Evolutionary conservation across 1,284 basidiomycete species (phyloP).

Genomic region (Dichomitus squalens): DNA sequence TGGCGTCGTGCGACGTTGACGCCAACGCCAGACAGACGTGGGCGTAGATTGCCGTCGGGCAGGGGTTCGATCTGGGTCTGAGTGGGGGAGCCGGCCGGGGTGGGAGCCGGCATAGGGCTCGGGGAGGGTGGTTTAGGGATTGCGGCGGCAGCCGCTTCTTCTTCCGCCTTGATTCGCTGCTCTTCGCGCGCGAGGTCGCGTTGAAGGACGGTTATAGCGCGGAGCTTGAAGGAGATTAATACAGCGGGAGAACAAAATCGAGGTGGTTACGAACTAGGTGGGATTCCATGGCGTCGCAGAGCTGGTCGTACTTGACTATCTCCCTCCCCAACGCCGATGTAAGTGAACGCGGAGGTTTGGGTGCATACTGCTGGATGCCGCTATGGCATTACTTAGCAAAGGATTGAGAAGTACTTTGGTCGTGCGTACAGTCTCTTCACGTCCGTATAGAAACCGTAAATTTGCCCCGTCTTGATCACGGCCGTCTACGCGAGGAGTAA

Average conservation of each 20-base stretch:
- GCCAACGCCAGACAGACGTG: slow-evolving; percentile 8
- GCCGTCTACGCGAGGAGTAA: slow-evolving; percentile 47
- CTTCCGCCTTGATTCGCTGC: slow-evolving; percentile 50
- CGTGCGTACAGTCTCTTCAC: slow-evolving; percentile 57
- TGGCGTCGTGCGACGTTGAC: slow-evolving; percentile 48
- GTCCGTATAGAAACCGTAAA: slow-evolving; percentile 69
- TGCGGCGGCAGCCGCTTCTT: slow-evolving; percentile 33
- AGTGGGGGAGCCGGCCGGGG: slow-evolving; percentile 22
- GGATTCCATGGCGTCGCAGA: slow-evolving; percentile 74
- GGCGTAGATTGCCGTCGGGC: slow-evolving; percentile 15
- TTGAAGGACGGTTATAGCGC: slow-evolving; percentile 69
- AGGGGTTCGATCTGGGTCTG: slow-evolving; percentile 21
- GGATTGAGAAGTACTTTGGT: neutral
- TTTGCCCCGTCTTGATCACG: slow-evolving; percentile 67
- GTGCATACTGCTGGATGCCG: slow-evolving; percentile 47
- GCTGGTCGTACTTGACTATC: slow-evolving; percentile 74
- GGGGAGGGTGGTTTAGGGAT: slow-evolving; percentile 27
- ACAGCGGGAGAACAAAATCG: neutral
- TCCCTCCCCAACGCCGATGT: slow-evolving; percentile 67
- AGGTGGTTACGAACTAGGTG: slow-evolving; percentile 52
- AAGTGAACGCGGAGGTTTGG: slow-evolving; percentile 64
- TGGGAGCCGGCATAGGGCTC: neutral
- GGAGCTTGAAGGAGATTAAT: slow-evolving; percentile 44
- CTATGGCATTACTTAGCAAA: neutral
- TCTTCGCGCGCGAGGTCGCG: slow-evolving; percentile 67